phyloP scores from a whole-genome alignment of 192 early-diverging fungal species.

The Endogone sp. region DNA sequence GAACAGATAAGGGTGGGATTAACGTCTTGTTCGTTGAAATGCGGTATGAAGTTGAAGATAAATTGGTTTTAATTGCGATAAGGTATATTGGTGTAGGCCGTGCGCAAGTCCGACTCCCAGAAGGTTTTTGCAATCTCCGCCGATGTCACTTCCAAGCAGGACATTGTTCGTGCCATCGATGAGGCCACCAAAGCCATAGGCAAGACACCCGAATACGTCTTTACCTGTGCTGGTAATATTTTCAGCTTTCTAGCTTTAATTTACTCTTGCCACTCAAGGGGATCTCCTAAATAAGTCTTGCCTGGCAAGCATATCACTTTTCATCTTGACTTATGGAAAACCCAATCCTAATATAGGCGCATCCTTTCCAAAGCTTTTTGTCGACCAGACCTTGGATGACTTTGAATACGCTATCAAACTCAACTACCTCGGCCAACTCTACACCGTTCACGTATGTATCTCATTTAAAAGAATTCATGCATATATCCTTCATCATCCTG shows the following conservation, averaged over 20 bases:
- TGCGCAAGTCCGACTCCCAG: slow-evolving; percentile 18
- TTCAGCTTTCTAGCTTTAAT: not conserved
- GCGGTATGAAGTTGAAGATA: not conserved
- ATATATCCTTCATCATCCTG: not conserved
- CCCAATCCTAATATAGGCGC: slow-evolving; percentile 21
- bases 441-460: slow-evolving; percentile 57
- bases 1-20: slow-evolving; percentile 56
- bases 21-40: too few species aligned
- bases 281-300: too few species aligned
- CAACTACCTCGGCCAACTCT: slow-evolving; percentile 66
- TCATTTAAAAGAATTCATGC: too few species aligned
- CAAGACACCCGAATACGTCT: slow-evolving; percentile 50
- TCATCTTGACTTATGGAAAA: slow-evolving; percentile 17
- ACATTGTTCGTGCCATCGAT: slow-evolving; percentile 49
- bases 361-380: slow-evolving; percentile 57
- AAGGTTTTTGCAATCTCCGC: slow-evolving; percentile 55
- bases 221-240: slow-evolving; percentile 56
- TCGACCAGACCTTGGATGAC: slow-evolving; percentile 53
- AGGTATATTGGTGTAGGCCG: slow-evolving; percentile 8
- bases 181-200: slow-evolving; percentile 47
- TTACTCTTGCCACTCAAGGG: too few species aligned
- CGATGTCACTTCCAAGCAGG: slow-evolving; percentile 53
- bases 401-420: slow-evolving; percentile 54
- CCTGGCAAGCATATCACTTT: slow-evolving; percentile 3
- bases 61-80: not conserved